Evolutionary conservation across 2,329 filamentous ascomycete genomes (phyloP), one percentile per base, ranked within the genome.

Genomic region (Epichloe typhina): DNA sequence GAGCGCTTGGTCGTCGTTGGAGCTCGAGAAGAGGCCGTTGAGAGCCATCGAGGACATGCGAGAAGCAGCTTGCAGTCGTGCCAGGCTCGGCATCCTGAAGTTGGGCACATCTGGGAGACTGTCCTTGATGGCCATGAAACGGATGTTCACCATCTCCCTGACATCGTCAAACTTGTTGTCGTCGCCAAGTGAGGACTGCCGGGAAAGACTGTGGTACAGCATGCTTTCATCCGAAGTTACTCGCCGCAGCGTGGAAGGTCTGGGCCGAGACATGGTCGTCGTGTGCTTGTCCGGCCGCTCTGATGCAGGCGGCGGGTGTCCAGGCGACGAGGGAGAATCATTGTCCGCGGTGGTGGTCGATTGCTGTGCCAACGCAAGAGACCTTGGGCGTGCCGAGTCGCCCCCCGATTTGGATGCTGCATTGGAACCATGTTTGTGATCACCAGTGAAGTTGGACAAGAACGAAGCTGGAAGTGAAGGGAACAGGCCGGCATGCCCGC

Each of bases 41-140:
- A 68, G 57, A 1, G 66, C 67, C 8, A 62, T 59, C 3, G 65
- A 63, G 15, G 61, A 62, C 53, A 58, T 62, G 46, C 57, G 58
- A 5, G 61, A 59, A 3, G 58, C 56, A 1, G 59, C 56, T 33
- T 73, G 67, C 39, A 80, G 69, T 54, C 72, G 77, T 47, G 82
- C 76, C 38, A 86, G 66, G 54, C 76, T 75, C 2, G 79, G 79
- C 61, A 88, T 74, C 61, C 82, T 87, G 66, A 90, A 84, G 50
- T 82, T 87, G 2, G 89, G 86, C 40, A 76, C 70, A 59, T 95
- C 89, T 62, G 88, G 83, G 54, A 87, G 80, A 61, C 85, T 94
- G 63, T 96, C 90, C 61, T 83, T 86, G 63, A 97, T 86, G 4
- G 91, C 91, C 69, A 95, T 95, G 61, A 93, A 75, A 41, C 91